These are phyloP conservation scores for Verbena officinalis DNA, from an alignment of 257 asterid species.

Conservation along the genomic window DNA sequence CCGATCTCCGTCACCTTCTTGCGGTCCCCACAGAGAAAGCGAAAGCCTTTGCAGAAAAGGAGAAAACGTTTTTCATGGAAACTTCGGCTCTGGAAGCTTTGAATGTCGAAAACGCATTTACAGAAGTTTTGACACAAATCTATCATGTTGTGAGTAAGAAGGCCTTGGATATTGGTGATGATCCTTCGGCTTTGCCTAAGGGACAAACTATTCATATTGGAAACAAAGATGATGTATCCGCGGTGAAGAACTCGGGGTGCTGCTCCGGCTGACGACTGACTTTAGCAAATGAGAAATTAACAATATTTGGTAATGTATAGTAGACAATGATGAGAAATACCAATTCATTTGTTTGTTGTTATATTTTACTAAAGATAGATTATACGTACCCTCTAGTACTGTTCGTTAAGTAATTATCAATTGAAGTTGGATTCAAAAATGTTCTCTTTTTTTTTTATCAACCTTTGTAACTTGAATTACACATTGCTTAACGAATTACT, in stretches of 20 bases:
- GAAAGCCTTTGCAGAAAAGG: slow-evolving; percentile 63
- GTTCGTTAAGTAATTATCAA: not conserved
- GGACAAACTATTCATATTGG: slow-evolving; percentile 78
- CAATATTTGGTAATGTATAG: slow-evolving; percentile 24
- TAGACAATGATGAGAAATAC: not conserved
- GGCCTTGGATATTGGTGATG: slow-evolving; percentile 74
- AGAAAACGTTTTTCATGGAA: slow-evolving; percentile 76
- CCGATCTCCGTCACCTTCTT: slow-evolving; percentile 80
- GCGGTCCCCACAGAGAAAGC: slow-evolving; percentile 66
- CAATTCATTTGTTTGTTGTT: slow-evolving; percentile 25
- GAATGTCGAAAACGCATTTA: slow-evolving; percentile 76
- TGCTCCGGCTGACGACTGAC: slow-evolving; percentile 69
- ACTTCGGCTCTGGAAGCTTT: slow-evolving; percentile 80
- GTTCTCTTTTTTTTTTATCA: not conserved
- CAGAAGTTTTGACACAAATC: slow-evolving; percentile 77
- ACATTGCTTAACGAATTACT: no score
- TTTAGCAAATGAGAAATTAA: not conserved
- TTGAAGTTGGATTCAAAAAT: no score
- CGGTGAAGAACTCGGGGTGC: slow-evolving; percentile 70
- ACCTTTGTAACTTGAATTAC: not conserved
- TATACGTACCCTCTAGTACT: slow-evolving; percentile 8
- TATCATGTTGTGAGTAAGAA: slow-evolving; percentile 67
- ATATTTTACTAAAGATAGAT: slow-evolving; percentile 16
- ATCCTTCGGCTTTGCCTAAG: slow-evolving; percentile 65
- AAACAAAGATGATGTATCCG: slow-evolving; percentile 68